Conservation (phyloP, 2,329 filamentous ascomycete genomes). For the Cryphonectria parasitica region DNA sequence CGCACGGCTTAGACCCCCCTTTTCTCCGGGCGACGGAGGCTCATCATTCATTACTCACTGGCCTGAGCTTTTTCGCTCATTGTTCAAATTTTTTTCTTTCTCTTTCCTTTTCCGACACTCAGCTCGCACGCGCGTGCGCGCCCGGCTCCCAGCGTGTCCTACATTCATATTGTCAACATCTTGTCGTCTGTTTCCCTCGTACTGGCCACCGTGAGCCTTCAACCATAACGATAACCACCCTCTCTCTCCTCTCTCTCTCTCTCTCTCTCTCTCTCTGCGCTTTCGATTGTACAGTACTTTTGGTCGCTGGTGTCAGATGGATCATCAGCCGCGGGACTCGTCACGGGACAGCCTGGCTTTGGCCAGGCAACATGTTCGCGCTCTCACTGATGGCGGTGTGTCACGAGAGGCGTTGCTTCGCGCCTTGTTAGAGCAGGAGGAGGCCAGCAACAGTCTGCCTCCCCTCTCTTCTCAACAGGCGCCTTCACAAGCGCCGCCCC, state of each 20-base stretch:
- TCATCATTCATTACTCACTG: slow-evolving; percentile 24
- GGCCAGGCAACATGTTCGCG: slow-evolving; percentile 40
- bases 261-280: background rate
- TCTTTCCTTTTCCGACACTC: slow-evolving; percentile 7
- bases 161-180: background rate
- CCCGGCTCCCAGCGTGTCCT: slow-evolving; percentile 5
- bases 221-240: background rate
- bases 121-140: slow-evolving; percentile 15
- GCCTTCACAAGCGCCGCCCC: slow-evolving; percentile 13
- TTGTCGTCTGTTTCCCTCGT: slow-evolving; percentile 10
- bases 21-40: slow-evolving; percentile 17
- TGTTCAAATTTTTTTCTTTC: too few relatives aligned
- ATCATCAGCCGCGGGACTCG: slow-evolving; percentile 34
- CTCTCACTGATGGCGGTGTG: slow-evolving; percentile 38
- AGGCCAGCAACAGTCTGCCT: slow-evolving; percentile 22
- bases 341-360: slow-evolving; percentile 37
- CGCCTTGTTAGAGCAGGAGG: slow-evolving; percentile 39
- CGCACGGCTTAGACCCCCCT: slow-evolving; percentile 1
- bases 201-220: background rate
- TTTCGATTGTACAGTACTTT: slow-evolving; percentile 11
- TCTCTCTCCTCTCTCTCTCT: background rate
- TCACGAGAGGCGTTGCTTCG: slow-evolving; percentile 39
- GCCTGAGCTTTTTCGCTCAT: slow-evolving; percentile 22
- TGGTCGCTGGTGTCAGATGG: slow-evolving; percentile 30
- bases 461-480: slow-evolving; percentile 21